Conservation (phyloP, 1,284 basidiomycete species). For the Irpex sp. region DNA sequence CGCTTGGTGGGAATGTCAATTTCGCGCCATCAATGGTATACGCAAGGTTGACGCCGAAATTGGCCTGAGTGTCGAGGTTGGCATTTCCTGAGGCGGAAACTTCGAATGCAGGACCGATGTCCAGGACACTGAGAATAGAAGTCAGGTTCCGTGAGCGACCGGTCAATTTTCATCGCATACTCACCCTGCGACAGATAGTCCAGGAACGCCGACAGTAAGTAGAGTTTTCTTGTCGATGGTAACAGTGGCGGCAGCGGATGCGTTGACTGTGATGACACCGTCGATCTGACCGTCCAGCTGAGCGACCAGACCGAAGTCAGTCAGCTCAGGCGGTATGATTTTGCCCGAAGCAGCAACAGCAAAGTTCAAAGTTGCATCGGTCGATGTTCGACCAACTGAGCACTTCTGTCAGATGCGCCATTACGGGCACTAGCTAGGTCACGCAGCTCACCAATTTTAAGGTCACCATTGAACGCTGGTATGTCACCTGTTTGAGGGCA, state of each 20-base stretch:
- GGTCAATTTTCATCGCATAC: neutral
- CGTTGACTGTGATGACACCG: conserved; percentile 31
- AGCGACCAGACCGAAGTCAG: conserved; percentile 29
- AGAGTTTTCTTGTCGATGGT: conserved; percentile 32
- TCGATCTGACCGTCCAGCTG: conserved; percentile 22
- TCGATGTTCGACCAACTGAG: conserved; percentile 30
- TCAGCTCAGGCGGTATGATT: conserved; percentile 37
- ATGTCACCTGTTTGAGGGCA: conserved; percentile 31
- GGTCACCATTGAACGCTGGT: conserved; percentile 26
- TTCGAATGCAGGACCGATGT: conserved; percentile 32
- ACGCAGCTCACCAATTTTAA: conserved; percentile 25
- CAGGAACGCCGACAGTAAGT: conserved; percentile 34
- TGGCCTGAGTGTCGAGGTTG: conserved; percentile 32
- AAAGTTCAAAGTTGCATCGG: conserved; percentile 30
- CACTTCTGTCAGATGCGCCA: neutral
- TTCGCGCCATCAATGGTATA: conserved; percentile 32
- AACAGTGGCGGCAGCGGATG: conserved; percentile 31
- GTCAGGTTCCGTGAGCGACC: neutral
- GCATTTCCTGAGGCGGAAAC: conserved; percentile 24
- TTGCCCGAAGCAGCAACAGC: conserved; percentile 40
- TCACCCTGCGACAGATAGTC: conserved; percentile 38
- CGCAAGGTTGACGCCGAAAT: conserved; percentile 34
- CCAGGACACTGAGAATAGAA: conserved; percentile 23
- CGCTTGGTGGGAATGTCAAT: conserved; percentile 39
- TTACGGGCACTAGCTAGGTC: neutral